phyloP scores from a whole-genome alignment of 208 protist genomes.

The Trichomonas gallinae region DNA sequence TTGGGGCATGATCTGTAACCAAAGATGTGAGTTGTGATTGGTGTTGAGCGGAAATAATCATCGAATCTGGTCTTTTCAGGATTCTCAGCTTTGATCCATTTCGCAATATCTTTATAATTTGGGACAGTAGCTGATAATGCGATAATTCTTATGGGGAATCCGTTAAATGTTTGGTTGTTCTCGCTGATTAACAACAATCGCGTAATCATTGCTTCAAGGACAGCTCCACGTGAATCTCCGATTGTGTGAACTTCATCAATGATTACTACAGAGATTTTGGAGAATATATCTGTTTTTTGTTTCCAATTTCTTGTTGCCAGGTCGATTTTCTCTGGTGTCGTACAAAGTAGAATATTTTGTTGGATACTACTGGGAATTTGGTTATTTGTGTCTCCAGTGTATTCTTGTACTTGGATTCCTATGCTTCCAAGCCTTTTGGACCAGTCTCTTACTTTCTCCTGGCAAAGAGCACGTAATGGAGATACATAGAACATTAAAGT shows the following conservation, averaged over 20 bases:
- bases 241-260: constrained; percentile 98
- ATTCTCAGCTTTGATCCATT: constrained; percentile 81
- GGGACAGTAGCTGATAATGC: constrained; percentile 97
- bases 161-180: neutral
- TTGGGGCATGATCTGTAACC: neutral
- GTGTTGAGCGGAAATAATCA: neutral
- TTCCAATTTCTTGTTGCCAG: constrained; percentile 36
- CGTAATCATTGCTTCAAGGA: constrained; percentile 90
- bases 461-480: constrained; percentile 34
- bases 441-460: constrained; percentile 33
- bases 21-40: neutral
- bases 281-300: constrained; percentile 38
- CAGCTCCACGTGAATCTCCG: constrained; percentile 86
- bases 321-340: constrained; percentile 7
- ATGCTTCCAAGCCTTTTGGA: neutral
- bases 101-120: constrained; percentile 96
- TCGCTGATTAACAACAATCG: constrained; percentile 85
- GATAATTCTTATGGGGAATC: constrained; percentile 72
- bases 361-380: neutral
- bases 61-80: neutral
- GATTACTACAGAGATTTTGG: constrained; percentile 79
- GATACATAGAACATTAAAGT: constrained; percentile 30
- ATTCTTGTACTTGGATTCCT: constrained; percentile 24
- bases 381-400: constrained; percentile 31
- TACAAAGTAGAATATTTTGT: neutral